Evolutionary conservation across 2,329 filamentous ascomycete species (phyloP), one percentile per base, ranked within the genome.

Genomic region (Trichoderma simmonsii): DNA sequence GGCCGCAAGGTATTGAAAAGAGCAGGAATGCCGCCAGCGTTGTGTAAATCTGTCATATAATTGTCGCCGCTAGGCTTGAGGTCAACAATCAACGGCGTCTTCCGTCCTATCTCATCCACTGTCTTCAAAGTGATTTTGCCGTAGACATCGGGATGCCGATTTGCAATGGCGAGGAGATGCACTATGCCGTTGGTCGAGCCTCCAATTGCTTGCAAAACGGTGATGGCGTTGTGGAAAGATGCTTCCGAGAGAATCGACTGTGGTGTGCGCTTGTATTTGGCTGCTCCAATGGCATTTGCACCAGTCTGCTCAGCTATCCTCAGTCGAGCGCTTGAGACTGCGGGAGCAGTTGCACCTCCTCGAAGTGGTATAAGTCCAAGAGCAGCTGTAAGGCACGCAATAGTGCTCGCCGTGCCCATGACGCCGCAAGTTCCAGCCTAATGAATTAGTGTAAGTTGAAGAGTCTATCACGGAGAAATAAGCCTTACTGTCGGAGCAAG

Each of bases 391-490:
- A 93, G 88, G 6, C 92, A 95, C 1, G 93, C 92, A 93, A 97
- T 95, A 2, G 93, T 97, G 78, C 94, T 95, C 7, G 94, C 94
- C 0, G 94, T 97, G 74, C 93, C 96, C 94, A 97, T 97, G 21
- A 95, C 94, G 61, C 93, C 93, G 75, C 94, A 97, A 1, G 93
- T 94, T 34, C 94, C 94, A 2, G 90, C 89, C 84, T 86, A 65
- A 54, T 3, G 3, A 4, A 21, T 4, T 14, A 11, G 14, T 63
- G 21, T 57, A 9, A 70, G 59, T 9, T 14, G 5, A 21, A 8
- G 18, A 11, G 5, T 6, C 1, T 6, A 32, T 11, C 28, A 7
- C 1, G 5, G 43, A 60, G 0, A 24, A 21, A 8, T 14, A 1
- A 26, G 6, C 77, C 85, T 75, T 77, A 90, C 89, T 0, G 91